Base-by-base conservation (phyloP, 2,329 filamentous ascomycete species). In the Neonectria magnoliae region DNA sequence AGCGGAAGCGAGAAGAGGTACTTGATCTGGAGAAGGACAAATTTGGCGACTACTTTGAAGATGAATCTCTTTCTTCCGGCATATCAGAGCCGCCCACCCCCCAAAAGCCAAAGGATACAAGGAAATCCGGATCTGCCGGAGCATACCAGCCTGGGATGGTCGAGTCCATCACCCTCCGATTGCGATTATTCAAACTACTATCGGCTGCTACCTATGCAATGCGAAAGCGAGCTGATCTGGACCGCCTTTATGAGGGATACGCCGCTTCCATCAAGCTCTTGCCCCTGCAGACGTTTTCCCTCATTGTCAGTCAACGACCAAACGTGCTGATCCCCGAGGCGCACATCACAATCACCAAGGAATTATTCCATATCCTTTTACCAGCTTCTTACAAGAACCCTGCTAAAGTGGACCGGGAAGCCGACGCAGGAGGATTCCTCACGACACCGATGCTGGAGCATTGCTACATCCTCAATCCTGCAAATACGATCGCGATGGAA, bases 391-490 rank as follows among this genome's bases (percentile, higher is more conserved):
- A 76, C 64, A 79, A 82, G 5, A 76, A 81, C 38, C 85, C 86
- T 2, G 73, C 70, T 9, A 79, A 77, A 44, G 76, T 80, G 13
- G 79, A 80, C 41, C 71, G 69, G 1, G 77, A 78, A 11, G 77
- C 74, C 20, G 79, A 82, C 22, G 75, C 76, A 4, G 60, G 71
- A 1, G 80, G 81, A 8, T 75, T 75, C 18, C 73, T 88, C 47
- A 84, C 83, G 5, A 73, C 78, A 22, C 71, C 69, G 7, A 84
- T 88, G 67, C 75, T 88, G 45, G 80, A 84, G 72, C 76, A 82
- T 47, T 90, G 89, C 72, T 94, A 89, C 75, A 83, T 93, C 2
- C 87, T 87, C 0, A 89, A 85, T 68, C 82, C 90, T 0, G 91
- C 92, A 1, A 89, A 87, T 63, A 88, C 85, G 0, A 81, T 85